Evolutionary conservation across 75 land plant genomes (phyloP).

Genomic region (Picea sitchensis): DNA sequence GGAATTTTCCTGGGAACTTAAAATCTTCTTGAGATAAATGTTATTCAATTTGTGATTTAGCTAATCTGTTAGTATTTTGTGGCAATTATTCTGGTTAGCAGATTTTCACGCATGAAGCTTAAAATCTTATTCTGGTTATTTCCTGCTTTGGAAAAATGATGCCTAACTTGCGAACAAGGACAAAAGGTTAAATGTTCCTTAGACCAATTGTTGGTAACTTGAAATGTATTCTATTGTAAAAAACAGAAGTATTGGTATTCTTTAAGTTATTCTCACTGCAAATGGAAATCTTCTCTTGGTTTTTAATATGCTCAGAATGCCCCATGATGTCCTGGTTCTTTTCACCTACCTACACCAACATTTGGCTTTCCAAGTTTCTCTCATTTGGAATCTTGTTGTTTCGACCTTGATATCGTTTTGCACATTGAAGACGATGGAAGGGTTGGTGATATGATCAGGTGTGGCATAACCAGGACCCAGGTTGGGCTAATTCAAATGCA

Average conservation of each 20-base stretch:
- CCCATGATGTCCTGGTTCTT: background rate
- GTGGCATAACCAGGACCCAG: background rate
- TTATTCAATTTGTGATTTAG: background rate
- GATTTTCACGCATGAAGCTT: background rate
- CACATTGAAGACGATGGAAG: background rate
- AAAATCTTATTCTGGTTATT: background rate
- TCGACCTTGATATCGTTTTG: background rate
- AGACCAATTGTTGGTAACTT: background rate
- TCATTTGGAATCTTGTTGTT: background rate
- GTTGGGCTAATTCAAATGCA: too few species aligned
- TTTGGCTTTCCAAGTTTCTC: background rate
- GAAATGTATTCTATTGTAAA: background rate
- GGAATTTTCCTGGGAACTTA: background rate
- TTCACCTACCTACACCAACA: background rate
- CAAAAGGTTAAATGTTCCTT: background rate
- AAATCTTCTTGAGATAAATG: background rate
- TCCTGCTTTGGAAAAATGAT: background rate
- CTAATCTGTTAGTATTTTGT: background rate
- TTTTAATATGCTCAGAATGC: background rate
- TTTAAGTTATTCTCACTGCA: background rate
- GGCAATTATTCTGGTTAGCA: background rate
- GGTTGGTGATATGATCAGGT: background rate
- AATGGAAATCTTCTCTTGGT: background rate
- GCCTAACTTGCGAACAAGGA: background rate
- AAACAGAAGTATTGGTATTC: background rate